Evolutionary conservation across 441 rosid genomes (phyloP), one percentile per base, ranked within the genome.

Genomic region (Francoa sonchifolia): DNA sequence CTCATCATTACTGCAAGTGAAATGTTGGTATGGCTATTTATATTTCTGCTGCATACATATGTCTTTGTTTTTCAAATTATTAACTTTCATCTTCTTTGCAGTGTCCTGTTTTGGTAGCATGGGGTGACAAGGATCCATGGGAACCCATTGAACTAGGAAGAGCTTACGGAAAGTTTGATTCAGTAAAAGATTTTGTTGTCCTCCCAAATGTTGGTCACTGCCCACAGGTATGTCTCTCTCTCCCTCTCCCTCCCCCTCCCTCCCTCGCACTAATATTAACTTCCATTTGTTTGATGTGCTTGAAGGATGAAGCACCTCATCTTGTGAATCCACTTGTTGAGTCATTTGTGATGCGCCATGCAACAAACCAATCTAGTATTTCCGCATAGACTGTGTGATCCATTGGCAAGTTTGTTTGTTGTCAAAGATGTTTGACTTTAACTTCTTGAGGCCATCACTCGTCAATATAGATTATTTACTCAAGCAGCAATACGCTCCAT

Each of bases 41-140:
- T n/a, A n/a, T n/a, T n/a, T n/a, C n/a, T n/a, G n/a, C 10, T n/a
- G 2, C 44, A 22, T 43, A 21, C 14, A 0, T 40, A n/a, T 9
- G 23, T 40, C 13, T 26, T 13, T 44, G 38, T 26, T 23, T 38
- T 19, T 39, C n/a, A n/a, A n/a, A n/a, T n/a, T n/a, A n/a, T n/a
- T 28, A 10, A 10, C 14, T 13, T 2, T 60, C 15, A 26, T 54
- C 40, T 17, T 28, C 27, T 20, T 37, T 35, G 29, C 66, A 84
- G 88, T 88, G 97, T 30, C 95, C 92, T 37, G 88, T 88, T 48
- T 44, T 84, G 59, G 59, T 88, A 61, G 95, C 69, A 10, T 88
- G 97, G 94, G 97, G 95, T 32, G 95, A 84, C 61, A 79, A 84
- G 77, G 97, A 88, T 60, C 95, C 95, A n/a, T 84, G 95, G 95